Evolutionary conservation across 169 alveolate species (phyloP).

Genomic region (Blepharisma undulans): DNA sequence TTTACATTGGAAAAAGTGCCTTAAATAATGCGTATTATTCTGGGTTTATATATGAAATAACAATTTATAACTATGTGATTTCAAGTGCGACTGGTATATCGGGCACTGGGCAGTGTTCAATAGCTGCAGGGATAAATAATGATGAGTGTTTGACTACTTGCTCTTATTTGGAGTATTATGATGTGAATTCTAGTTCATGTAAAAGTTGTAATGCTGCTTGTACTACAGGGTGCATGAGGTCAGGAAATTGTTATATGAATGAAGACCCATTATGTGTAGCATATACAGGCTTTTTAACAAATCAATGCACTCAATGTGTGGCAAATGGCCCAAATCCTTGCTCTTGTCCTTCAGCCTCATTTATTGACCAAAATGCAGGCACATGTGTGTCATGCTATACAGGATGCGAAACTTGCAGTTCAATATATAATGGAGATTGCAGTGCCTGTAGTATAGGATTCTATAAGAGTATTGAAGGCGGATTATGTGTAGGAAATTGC

Average conservation of each 20-base stretch:
- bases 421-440: too few species aligned
- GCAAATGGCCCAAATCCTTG: not conserved
- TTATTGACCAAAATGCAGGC: not conserved
- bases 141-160: not conserved
- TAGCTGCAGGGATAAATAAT: not conserved
- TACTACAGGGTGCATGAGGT: not conserved
- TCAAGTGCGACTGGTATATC: not conserved
- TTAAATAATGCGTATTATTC: not conserved
- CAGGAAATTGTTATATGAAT: not conserved
- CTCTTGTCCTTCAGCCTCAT: not conserved
- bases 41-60: conserved; percentile 8
- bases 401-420: too few species aligned
- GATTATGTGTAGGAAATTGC: too few species aligned
- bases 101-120: not conserved
- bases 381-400: too few species aligned
- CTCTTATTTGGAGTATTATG: not conserved
- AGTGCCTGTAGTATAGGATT: too few species aligned
- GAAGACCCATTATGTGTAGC: not conserved
- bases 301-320: not conserved
- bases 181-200: not conserved
- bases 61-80: not conserved
- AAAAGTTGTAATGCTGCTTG: not conserved
- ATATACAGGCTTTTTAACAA: not conserved
- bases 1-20: not conserved
- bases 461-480: too few species aligned